Evolutionary conservation across 1,139 yeast genomes (phyloP), one percentile per base, ranked within the genome.

Genomic region (Protomyces arabidopsidicola): DNA sequence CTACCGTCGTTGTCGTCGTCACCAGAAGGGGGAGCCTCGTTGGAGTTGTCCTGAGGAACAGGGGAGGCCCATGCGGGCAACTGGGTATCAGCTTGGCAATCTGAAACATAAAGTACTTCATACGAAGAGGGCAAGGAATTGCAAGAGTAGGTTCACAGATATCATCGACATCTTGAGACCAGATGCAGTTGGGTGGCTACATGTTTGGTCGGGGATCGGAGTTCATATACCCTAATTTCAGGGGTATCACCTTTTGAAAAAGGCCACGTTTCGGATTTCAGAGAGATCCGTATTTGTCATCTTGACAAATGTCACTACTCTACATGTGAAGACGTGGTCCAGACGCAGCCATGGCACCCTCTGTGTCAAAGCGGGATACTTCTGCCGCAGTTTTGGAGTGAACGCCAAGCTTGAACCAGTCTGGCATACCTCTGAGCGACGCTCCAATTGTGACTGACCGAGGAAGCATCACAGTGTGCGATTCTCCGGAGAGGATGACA

Each of bases 381-480:
- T 57, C 61, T 42, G 38, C 24, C 12, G 61, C 61, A 12, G 55
- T 35, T 16, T 24, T 16, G 35, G 34, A 51, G 56, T 51, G 53
- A 51, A 52, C 10, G 42, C 42, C 34, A 42, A 55, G 53, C 31
- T 58, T 55, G 9, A 58, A 31, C 62, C 62, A 58, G 45, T 58
- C 62, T 1, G 62, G 62, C 51, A 58, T 35, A 12, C 56, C 62
- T 2, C 62, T 50, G 5, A 52, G 35, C 36, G 42, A n/a, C 6
- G 56, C 27, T 3, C 56, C 62, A 8, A 53, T 39, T 10, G 62
- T 58, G 52, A 52, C 56, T 18, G 62, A 55, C 12, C 62, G 62
- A 2, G 62, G 62, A 10, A 58, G 45, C 38, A 58, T 58, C 45
- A 58, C 24, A 14, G 53, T 55, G 14, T 45, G 45, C 39, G 56